These are phyloP conservation scores for Leishmania aethiopica DNA, from an alignment of 208 protist species.

Conservation along the genomic window DNA sequence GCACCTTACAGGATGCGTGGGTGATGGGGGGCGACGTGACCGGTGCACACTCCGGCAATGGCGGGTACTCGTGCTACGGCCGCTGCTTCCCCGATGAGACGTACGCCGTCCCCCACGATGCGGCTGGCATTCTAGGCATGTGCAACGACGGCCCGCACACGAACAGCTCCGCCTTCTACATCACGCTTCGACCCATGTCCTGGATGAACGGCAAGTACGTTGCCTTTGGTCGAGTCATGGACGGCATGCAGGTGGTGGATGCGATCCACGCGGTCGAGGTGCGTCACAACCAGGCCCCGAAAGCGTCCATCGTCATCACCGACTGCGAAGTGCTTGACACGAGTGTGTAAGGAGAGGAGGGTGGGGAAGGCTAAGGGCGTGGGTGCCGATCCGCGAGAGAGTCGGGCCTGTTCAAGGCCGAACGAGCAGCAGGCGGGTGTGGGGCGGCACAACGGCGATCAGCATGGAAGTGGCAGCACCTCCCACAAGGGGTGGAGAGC, in stretches of 20 bases:
- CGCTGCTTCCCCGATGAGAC: conserved; percentile 94
- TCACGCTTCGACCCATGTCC: conserved; percentile 73
- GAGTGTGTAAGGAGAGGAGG: conserved; percentile 7
- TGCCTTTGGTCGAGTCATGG: conserved; percentile 95
- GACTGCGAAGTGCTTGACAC: conserved; percentile 87
- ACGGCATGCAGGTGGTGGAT: conserved; percentile 88
- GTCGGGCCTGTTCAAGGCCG: neutral
- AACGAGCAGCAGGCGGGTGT: neutral
- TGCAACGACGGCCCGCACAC: conserved; percentile 90
- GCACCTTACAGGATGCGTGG: conserved; percentile 93
- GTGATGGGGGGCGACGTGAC: conserved; percentile 95
- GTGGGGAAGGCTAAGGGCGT: too few species aligned
- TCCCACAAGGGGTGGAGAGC: neutral
- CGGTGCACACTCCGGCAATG: conserved; percentile 77
- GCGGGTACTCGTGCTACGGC: conserved; percentile 93
- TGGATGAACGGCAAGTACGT: conserved; percentile 96
- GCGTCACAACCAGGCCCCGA: conserved; percentile 85
- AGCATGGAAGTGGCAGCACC: neutral
- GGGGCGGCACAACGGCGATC: neutral
- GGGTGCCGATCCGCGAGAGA: neutral
- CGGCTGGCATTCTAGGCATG: conserved; percentile 84
- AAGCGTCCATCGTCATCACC: conserved; percentile 58
- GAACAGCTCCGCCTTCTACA: conserved; percentile 90
- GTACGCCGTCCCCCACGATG: conserved; percentile 90
- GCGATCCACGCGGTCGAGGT: conserved; percentile 75